Evolutionary conservation across 768 basidiomycete genomes (phyloP).

Genomic region (Lactarius sp.): DNA sequence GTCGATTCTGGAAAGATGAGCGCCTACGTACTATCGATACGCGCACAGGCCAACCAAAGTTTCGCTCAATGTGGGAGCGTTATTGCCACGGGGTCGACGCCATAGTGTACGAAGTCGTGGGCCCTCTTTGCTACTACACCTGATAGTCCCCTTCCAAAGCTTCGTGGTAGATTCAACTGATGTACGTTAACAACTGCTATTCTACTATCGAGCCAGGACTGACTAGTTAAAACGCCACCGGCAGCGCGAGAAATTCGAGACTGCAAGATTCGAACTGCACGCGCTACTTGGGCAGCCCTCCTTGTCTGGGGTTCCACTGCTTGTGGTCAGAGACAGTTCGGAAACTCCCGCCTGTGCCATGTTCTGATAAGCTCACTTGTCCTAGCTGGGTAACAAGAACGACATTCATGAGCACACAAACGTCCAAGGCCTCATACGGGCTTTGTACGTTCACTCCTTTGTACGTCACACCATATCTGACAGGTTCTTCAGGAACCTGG

Average conservation of each 20-base stretch:
- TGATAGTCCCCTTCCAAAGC: constrained; percentile 37
- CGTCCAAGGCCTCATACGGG: constrained; percentile 79
- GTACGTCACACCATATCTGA: neutral
- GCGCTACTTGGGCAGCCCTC: constrained; percentile 64
- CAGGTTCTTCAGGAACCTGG: constrained; percentile 50
- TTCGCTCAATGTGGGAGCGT: constrained; percentile 93
- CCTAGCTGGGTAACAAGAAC: constrained; percentile 88
- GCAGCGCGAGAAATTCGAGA: constrained; percentile 77
- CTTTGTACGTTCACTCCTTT: constrained; percentile 47
- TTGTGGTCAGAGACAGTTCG: constrained; percentile 69
- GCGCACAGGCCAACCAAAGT: constrained; percentile 76
- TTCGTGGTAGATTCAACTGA: constrained; percentile 93
- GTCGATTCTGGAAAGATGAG: neutral
- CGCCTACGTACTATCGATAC: neutral
- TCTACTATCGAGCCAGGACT: neutral
- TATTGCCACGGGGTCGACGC: constrained; percentile 93
- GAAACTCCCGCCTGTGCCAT: constrained; percentile 30
- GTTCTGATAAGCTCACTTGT: neutral
- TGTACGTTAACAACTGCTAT: constrained; percentile 41
- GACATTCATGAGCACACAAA: constrained; percentile 71
- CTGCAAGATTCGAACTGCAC: constrained; percentile 80
- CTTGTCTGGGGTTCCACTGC: constrained; percentile 67
- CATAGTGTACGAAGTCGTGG: constrained; percentile 58
- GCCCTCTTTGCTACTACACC: neutral
- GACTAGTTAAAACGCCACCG: neutral